Evolutionary conservation across 2,329 filamentous ascomycete species (phyloP), one percentile per base, ranked within the genome.

Genomic region (Diaporthe sp.): DNA sequence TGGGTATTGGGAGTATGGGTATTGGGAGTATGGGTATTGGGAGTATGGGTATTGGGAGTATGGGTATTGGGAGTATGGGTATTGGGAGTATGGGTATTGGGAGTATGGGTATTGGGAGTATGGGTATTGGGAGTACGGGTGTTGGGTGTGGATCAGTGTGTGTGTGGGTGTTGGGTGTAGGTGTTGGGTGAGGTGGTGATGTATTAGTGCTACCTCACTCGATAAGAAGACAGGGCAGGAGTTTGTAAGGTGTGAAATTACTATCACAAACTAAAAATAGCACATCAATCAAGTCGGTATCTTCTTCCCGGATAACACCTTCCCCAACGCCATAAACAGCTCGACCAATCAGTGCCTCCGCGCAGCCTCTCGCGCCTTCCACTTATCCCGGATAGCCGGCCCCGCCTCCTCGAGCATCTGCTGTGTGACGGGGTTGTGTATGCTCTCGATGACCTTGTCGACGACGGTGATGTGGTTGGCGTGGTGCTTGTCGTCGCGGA

Each of bases 401-500:
- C 94, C 94, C 0, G 91, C 89, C 2, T 86, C 89, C 61, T 96
- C 89, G 47, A 99, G 88, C 81, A 99, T 95, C 75, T 94, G 89
- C 84, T 98, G 92, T 0, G 92, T 94, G 15, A 99, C 95, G 1
- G 92, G 92, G 81, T 98, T 95, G 76, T 92, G 90, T 79, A 99
- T 98, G 84, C 95, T 98, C 78, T 96, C 93, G 76, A 98, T 89
- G 5, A 99, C 97, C 82, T 94, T 97, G 37, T 92, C 88, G 1
- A 98, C 95, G 0, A 94, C 96, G 25, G 88, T 92, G 76, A 94
- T 93, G 84, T 98, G 96, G 81, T 99, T 99, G 0, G 94, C 95
- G 79, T 98, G 94, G 39, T 88, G 87, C 86, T 99, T 99, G 84
- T 99, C 97, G 81, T 98, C 96, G 71, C 97, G 90, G 84, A 98